These are phyloP conservation scores for Cercophora newfieldiana DNA, from an alignment of 495 filamentous ascomycete genomes.

Conservation along the genomic window DNA sequence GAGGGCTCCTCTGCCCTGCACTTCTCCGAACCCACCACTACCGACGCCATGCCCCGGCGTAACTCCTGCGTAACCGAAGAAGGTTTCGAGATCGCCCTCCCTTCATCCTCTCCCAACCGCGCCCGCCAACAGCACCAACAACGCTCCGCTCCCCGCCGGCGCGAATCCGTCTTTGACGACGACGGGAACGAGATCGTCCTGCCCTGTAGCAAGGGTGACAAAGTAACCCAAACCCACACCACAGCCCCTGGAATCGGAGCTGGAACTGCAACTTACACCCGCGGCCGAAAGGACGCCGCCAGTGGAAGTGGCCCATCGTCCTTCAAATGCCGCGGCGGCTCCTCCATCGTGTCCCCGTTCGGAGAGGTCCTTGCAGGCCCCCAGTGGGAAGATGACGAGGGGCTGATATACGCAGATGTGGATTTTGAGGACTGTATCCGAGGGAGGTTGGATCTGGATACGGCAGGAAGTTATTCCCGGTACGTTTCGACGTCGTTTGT, in stretches of 20 bases:
- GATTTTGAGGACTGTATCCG: constrained; percentile 55
- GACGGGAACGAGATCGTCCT: constrained; percentile 51
- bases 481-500: constrained; percentile 19
- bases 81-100: constrained; percentile 43
- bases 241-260: not conserved
- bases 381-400: constrained; percentile 73
- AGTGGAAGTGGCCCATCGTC: constrained; percentile 24
- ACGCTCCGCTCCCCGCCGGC: not conserved
- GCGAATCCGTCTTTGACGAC: constrained; percentile 43
- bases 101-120: constrained; percentile 3
- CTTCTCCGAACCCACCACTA: not conserved
- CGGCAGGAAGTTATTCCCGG: constrained; percentile 75
- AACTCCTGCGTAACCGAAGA: constrained; percentile 39
- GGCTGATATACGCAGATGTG: constrained; percentile 48
- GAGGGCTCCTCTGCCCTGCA: not conserved
- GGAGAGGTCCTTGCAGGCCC: constrained; percentile 79
- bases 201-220: constrained; percentile 16
- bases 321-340: constrained; percentile 72
- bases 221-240: too few relatives aligned
- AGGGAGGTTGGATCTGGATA: constrained; percentile 63
- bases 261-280: not conserved
- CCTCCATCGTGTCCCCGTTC: constrained; percentile 75
- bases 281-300: not conserved
- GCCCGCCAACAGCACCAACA: not conserved
- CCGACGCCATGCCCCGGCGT: constrained; percentile 14